Evolutionary conservation across 2,329 filamentous ascomycete species (phyloP), one percentile per base, ranked within the genome.

Genomic region (Cladophialophora exuberans): DNA sequence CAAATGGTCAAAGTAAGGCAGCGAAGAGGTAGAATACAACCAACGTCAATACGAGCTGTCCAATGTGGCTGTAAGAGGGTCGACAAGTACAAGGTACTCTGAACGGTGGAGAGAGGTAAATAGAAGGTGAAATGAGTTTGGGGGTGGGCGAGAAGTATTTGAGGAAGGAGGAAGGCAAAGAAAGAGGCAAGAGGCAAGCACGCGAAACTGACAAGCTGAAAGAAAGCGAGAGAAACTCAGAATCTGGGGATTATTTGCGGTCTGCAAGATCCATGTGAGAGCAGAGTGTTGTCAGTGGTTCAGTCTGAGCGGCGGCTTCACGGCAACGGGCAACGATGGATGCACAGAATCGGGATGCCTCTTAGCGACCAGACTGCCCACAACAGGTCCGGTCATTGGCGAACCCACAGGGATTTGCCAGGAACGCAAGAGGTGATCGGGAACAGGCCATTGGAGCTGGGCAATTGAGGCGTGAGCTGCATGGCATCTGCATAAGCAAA

Each of bases 61-160:
- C n/a, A n/a, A n/a, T n/a, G n/a, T n/a, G n/a, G n/a, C n/a, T n/a
- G n/a, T n/a, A n/a, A n/a, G n/a, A n/a, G n/a, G n/a, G n/a, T n/a
- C n/a, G n/a, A n/a, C n/a, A 35, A 52, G 43, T 9, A 48, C 11
- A 44, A 41, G 20, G 22, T 23, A 41, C n/a, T n/a, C n/a, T n/a
- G 48, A 55, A 48, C 57, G 52, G 41, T 56, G 44, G 48, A 61
- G 49, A 51, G 50, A 43, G 49, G 30, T 58, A 46, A 53, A 53
- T 11, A 50, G 47, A 28, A 20, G 35, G 51, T 39, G 49, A 55
- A 56, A n/a, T n/a, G n/a, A n/a, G n/a, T n/a, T n/a, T n/a, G n/a
- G n/a, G n/a, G n/a, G n/a, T n/a, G n/a, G n/a, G n/a, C n/a, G 52
- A 31, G 57, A 60, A 44, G 35, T 48, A 25, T 58, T 60, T 61